Conservation (phyloP, 352 stramenopile species). For the Phytopythium sindhum region DNA sequence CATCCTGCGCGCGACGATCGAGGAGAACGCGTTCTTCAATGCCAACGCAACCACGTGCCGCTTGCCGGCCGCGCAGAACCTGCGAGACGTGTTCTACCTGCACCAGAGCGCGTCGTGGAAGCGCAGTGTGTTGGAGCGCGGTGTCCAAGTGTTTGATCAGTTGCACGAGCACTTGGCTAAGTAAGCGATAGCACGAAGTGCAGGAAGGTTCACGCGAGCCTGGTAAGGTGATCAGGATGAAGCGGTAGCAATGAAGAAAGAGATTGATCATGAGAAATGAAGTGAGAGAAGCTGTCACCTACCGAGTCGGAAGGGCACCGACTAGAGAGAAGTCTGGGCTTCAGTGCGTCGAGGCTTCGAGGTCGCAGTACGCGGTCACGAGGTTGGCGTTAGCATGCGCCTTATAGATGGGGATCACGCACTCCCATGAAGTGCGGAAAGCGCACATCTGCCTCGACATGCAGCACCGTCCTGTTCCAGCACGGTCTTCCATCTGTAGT, state of each 20-base stretch:
- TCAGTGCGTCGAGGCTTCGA: background rate
- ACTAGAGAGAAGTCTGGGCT: background rate
- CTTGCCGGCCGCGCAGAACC: conserved; percentile 53
- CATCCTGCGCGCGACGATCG: conserved; percentile 52
- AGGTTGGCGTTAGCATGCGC: background rate
- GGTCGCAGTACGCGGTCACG: background rate
- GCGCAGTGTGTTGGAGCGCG: conserved; percentile 43
- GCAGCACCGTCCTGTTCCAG: background rate
- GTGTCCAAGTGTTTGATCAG: conserved; percentile 44
- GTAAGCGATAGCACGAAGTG: conserved; percentile 7
- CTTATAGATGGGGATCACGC: background rate
- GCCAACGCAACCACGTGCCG: conserved; percentile 33
- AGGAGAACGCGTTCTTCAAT: conserved; percentile 65
- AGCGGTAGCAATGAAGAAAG: background rate
- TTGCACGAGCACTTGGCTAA: conserved; percentile 23
- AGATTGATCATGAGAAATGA: background rate
- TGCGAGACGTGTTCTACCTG: conserved; percentile 79
- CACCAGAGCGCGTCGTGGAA: conserved; percentile 69
- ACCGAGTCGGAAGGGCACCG: background rate
- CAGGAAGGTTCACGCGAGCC: background rate
- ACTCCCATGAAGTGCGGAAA: background rate
- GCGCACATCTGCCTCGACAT: background rate
- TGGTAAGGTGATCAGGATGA: no score
- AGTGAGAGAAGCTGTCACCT: background rate
- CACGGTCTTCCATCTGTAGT: background rate